Evolutionary conservation across 2,329 filamentous ascomycete species (phyloP).

Genomic region (Calonectria pseudoreteaudii): DNA sequence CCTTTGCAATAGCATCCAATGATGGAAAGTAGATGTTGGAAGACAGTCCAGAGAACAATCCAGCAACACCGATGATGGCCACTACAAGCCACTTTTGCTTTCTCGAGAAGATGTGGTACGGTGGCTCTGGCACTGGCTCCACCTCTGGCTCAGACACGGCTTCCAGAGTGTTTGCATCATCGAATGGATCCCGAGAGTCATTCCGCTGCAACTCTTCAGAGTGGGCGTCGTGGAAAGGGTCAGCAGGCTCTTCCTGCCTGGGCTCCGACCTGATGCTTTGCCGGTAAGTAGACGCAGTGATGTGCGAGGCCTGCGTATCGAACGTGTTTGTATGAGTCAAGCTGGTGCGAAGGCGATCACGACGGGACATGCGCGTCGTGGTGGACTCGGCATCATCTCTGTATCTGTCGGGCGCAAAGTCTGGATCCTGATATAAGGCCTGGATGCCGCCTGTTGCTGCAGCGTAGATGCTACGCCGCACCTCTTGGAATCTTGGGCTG

Average conservation of each 20-base stretch:
- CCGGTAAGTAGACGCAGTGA: background rate
- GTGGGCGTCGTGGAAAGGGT: background rate
- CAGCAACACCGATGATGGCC: conserved; percentile 61
- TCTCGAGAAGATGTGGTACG: conserved; percentile 11
- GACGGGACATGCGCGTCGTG: background rate
- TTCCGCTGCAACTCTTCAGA: background rate
- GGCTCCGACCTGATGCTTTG: background rate
- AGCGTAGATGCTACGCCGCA: background rate
- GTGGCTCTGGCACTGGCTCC: background rate
- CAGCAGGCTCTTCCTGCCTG: background rate
- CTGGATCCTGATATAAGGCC: conserved; percentile 2
- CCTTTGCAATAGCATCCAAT: conserved; percentile 51
- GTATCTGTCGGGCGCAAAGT: conserved; percentile 6
- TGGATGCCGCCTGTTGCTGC: conserved; percentile 1
- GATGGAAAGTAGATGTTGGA: conserved; percentile 65
- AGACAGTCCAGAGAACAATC: conserved; percentile 64
- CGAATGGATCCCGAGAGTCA: background rate
- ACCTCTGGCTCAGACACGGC: background rate
- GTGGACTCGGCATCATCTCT: background rate
- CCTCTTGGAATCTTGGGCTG: background rate
- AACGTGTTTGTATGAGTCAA: background rate
- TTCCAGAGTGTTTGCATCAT: background rate
- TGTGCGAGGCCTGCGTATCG: background rate
- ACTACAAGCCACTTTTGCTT: conserved; percentile 57
- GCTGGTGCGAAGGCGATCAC: background rate